Evolutionary conservation across 306 rosid genomes (phyloP).

Genomic region (Oemleria cerasiformis): DNA sequence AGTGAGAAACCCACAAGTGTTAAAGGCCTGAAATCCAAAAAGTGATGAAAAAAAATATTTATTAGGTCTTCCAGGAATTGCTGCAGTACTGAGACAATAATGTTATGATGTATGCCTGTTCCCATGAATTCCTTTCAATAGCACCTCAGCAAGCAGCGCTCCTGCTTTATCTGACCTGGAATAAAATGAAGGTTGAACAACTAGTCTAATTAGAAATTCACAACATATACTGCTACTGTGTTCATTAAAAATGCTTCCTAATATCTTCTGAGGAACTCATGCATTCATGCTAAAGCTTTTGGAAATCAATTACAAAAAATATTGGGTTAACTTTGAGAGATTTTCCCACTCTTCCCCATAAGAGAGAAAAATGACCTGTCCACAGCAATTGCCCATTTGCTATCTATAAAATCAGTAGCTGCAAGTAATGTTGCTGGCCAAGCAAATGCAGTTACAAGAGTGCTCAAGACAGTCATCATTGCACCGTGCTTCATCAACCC

Average conservation of each 20-base stretch:
- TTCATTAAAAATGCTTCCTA: background rate
- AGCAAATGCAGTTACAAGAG: conserved; percentile 43
- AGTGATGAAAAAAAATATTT: background rate
- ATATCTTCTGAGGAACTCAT: background rate
- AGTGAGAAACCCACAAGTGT: conserved; percentile 54
- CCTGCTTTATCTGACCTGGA: conserved; percentile 60
- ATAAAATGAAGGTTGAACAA: conserved; percentile 6
- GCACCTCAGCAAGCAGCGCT: conserved; percentile 44
- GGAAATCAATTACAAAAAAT: background rate
- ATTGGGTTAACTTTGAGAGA: background rate
- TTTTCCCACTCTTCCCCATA: background rate
- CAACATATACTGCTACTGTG: background rate
- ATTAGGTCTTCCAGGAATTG: background rate
- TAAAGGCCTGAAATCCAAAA: conserved; percentile 44
- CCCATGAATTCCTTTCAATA: conserved; percentile 48
- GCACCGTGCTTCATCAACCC: conserved; percentile 57
- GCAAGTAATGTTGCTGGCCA: conserved; percentile 51
- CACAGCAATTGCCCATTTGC: conserved; percentile 52
- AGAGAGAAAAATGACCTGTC: conserved; percentile 40
- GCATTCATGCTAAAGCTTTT: background rate
- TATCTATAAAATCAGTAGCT: conserved; percentile 46
- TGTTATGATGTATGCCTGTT: conserved; percentile 31
- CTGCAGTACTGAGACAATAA: background rate
- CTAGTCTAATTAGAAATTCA: background rate
- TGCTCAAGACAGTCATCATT: conserved; percentile 49